Base-by-base conservation (phyloP, 1,139 yeast genomes). In the Blastobotrys ciferrii region DNA sequence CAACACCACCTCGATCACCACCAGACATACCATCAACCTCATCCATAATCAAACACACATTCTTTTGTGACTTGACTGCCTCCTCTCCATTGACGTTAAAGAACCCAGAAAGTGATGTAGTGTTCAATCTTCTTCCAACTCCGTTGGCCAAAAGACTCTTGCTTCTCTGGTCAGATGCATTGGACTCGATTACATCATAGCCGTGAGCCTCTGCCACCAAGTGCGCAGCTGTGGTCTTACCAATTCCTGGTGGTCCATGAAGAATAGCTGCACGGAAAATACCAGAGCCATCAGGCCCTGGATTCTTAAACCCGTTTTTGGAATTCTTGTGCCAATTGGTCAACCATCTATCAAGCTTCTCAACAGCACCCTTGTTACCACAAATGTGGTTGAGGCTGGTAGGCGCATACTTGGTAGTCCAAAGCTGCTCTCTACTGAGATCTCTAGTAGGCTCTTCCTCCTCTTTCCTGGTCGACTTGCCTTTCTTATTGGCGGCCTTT, bases 11-110 rank as follows among this genome's bases (percentile, higher is more conserved):
- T 60, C 94, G 84, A 67, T 94, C 99, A 56, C 99, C 99, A 61
- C 95, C 89, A 39, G 96, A 87, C 98, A 94, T 92, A 58, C 99
- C 99, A 67, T 94, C 99, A 30, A 94, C 98, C 70, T 94, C 99
- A 69, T 94, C 99, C 98, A 94, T 89, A 55, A 94, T 85, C 45
- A 92, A 76, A 46, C 91, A 89, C 58, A 91, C 81, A 49, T 79
- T 81, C 52, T 77, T 75, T 45, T 72, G 70, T 41, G 70, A 67
- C 3, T 54, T 60, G 36, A 30, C 30, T 5, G 45, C 62, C 13
- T 66, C 69, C 31, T 71, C 65, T 3, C 47, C 47, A 14, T 40
- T 40, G 17, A 28, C 41, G 41, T 77, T 72, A 69, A 87, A 83
- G 61, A 73, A 88, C 0, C 96, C 96, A 50, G 80, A 80, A 19